Evolutionary conservation across 2,329 filamentous ascomycete genomes (phyloP), one percentile per base, ranked within the genome.

Genomic region (Pseudogymnoascus sp.): DNA sequence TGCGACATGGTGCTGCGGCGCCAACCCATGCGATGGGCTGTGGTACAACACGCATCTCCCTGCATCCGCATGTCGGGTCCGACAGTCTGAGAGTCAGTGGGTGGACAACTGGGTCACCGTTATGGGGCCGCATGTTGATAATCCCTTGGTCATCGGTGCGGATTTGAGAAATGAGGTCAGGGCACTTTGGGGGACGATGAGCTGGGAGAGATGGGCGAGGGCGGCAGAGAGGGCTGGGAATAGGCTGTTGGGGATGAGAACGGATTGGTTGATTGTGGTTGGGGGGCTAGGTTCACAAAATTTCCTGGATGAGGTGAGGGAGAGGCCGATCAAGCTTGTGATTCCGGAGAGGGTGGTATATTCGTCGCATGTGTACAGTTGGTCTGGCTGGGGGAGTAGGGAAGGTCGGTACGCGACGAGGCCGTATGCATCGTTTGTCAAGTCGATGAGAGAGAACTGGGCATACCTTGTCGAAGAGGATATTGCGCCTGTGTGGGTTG

Each of bases 101-200:
- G 84, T 89, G 58, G 74, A 77, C 62, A 80, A 88, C 69, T 88
- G 86, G 85, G 82, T 84, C 70, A 78, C 75, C 30, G 75, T 88
- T 68, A 88, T 88, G 85, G 68, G 61, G 33, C 82, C 79, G 2
- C 79, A 87, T 63, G 71, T 78, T 33, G 72, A 78, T 66, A 85
- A 88, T 69, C 78, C 82, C 2, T 75, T 81, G 38, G 86, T 89
- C 41, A 80, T 89, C 61, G 86, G 84, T 22, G 84, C 80, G 1
- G 86, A 89, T 71, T 76, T 89, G 63, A 79, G 85, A 62, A 89
- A 89, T 72, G 86, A 89, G 73, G 84, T 87, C 37, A 80, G 86
- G 58, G 85, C 85, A 5, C 74, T 87, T 38, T 87, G 84, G 84
- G 86, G 85, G 33, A 87, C 85, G 12, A 86, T 88, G 82, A 75